phyloP scores from a whole-genome alignment of 2,329 filamentous ascomycete species.

The Fusarium pseudonygamai region DNA sequence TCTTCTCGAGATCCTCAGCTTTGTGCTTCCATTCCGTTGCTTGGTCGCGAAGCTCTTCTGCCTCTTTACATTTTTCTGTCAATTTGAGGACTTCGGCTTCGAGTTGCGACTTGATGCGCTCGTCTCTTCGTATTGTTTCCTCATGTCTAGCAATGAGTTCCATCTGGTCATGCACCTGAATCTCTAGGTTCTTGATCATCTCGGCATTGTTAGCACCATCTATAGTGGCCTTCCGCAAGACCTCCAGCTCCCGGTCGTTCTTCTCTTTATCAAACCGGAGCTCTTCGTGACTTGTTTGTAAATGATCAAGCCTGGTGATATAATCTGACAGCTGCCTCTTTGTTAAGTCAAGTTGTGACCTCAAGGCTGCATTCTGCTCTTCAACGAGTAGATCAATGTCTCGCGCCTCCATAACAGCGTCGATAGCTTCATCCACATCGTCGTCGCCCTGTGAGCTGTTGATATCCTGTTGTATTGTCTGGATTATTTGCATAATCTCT shows the following conservation, averaged over 20 bases:
- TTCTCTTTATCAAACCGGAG: conserved; percentile 70
- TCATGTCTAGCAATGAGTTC: conserved; percentile 73
- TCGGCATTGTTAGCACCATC: conserved; percentile 63
- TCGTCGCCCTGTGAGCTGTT: conserved; percentile 50
- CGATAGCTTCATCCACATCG: conserved; percentile 52
- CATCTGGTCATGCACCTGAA: conserved; percentile 72
- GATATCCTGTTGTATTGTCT: conserved; percentile 53
- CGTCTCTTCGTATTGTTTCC: conserved; percentile 59
- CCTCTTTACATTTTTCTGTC: conserved; percentile 57
- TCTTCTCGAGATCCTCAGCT: conserved; percentile 67
- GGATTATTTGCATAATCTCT: conserved; percentile 58
- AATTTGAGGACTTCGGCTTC: conserved; percentile 63
- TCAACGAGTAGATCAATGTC: conserved; percentile 67
- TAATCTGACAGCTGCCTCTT: conserved; percentile 68
- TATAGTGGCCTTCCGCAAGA: conserved; percentile 59
- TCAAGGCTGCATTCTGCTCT: conserved; percentile 61
- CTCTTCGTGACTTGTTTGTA: conserved; percentile 71
- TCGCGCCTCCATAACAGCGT: conserved; percentile 54
- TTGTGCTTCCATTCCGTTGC: conserved; percentile 67
- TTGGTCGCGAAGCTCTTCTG: conserved; percentile 66
- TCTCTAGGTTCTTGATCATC: conserved; percentile 63
- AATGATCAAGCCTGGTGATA: conserved; percentile 66
- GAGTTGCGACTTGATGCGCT: conserved; percentile 59
- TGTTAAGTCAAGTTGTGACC: conserved; percentile 61
- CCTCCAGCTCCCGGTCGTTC: conserved; percentile 63